phyloP scores from a whole-genome alignment of 2,329 filamentous ascomycete species.

The Nothophoma quercina region DNA sequence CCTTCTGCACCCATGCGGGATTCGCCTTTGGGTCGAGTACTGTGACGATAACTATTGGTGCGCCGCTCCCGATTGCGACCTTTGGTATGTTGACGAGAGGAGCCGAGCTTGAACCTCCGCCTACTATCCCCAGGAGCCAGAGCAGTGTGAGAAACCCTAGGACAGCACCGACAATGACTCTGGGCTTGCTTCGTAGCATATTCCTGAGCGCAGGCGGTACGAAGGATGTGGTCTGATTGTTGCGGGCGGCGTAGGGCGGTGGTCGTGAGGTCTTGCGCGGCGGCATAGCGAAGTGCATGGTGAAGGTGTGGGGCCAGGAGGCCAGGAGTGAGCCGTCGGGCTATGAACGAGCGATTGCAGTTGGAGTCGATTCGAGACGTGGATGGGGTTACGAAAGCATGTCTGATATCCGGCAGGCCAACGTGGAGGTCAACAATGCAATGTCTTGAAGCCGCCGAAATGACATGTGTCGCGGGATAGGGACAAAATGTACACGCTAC shows the following conservation, averaged over 20 bases:
- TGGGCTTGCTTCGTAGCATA: constrained; percentile 65
- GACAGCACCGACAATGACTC: constrained; percentile 62
- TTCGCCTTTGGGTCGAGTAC: constrained; percentile 75
- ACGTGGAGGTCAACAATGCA: constrained; percentile 2
- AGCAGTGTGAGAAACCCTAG: constrained; percentile 60
- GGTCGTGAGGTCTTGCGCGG: constrained; percentile 83
- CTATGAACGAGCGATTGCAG: constrained; percentile 4
- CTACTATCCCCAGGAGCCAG: constrained; percentile 47
- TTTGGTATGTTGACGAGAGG: constrained; percentile 31
- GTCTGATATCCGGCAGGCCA: constrained; percentile 14
- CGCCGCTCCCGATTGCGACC: constrained; percentile 53
- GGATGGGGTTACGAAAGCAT: constrained; percentile 26
- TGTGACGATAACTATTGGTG: constrained; percentile 80
- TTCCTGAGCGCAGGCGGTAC: constrained; percentile 56
- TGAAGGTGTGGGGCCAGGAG: constrained; percentile 22
- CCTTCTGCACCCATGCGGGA: constrained; percentile 71
- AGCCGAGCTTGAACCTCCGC: constrained; percentile 28
- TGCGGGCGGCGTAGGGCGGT: constrained; percentile 71
- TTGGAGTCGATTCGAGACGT: background rate
- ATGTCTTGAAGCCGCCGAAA: constrained; percentile 5
- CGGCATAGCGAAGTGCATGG: constrained; percentile 87
- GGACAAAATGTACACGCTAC: constrained; percentile 14
- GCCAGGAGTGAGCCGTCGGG: constrained; percentile 4
- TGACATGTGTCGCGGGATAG: constrained; percentile 17
- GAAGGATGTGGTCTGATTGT: constrained; percentile 51